Conservation (phyloP, 1,284 basidiomycete species). For the Ceratobasidium sp. region DNA sequence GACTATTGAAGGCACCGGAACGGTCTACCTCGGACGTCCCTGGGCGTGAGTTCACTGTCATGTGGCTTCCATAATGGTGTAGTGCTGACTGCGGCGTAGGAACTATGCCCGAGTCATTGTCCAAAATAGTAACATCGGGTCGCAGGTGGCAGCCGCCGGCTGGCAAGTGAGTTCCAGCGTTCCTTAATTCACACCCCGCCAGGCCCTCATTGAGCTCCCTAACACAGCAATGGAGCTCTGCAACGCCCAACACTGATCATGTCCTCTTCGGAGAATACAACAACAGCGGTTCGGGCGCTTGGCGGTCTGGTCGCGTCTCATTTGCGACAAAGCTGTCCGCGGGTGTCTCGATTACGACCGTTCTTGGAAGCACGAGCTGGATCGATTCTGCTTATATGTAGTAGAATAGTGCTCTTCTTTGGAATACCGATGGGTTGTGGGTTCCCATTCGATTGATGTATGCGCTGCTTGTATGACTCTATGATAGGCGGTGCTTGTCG, state of each 20-base stretch:
- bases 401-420: background rate
- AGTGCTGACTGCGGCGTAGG: background rate
- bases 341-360: conserved; percentile 32
- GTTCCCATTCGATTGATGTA: too few species aligned
- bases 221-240: conserved; percentile 38
- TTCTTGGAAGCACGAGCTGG: conserved; percentile 38
- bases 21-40: conserved; percentile 44
- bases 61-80: background rate
- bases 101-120: conserved; percentile 50
- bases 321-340: conserved; percentile 46
- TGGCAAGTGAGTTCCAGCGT: conserved; percentile 41
- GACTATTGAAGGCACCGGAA: conserved; percentile 47
- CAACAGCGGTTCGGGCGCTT: conserved; percentile 47
- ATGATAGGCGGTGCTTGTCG: too few species aligned
- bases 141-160: conserved; percentile 47
- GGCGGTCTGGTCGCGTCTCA: conserved; percentile 34
- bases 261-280: conserved; percentile 50
- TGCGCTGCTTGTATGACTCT: too few species aligned
- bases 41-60: conserved; percentile 21
- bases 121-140: conserved; percentile 46
- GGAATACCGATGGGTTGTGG: too few species aligned
- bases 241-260: conserved; percentile 46
- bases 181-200: background rate
- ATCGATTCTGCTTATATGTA: conserved; percentile 36
- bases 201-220: background rate